Evolutionary conservation across 345 rosid genomes (phyloP), one percentile per base, ranked within the genome.

Genomic region (Acer saccharum): DNA sequence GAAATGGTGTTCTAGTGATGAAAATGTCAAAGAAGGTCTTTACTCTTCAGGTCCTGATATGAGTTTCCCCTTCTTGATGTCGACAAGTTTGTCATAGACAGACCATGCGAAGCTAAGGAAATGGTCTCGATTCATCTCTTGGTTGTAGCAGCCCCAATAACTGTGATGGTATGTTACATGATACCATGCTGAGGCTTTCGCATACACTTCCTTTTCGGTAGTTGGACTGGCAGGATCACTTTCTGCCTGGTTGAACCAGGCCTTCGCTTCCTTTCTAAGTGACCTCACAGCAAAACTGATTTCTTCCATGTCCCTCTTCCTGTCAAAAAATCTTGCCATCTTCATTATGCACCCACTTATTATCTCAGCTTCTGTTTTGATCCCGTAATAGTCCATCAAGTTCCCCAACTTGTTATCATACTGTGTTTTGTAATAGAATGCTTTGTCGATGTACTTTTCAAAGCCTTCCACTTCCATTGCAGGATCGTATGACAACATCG

Each of bases 391-490:
- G 39, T 83, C 86, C 89, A 86, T 84, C 46, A 71, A 78, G 63
- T 86, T 84, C 3, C 87, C 86, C 76, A 84, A 65, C 73, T 83
- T 76, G 72, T 29, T 74, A 76, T 88, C 89, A 76, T 84, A 84
- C 52, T 70, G 71, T 27, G 68, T 76, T 65, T 88, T 88, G 83
- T 79, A 74, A 60, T 65, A 63, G 54, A 82, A 69, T 7, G 89
- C 89, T 23, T 81, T 85, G 2, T 67, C 62, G 17, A 88, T 20
- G 74, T 80, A 81, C 25, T 79, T 61, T 76, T 76, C 75, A 57
- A 72, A 88, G 12, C 89, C 89, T 3, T 83, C 85, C 29, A 83
- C 88, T 69, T 81, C 84, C 89, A 86, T 81, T 5, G 83, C 91
- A n/a, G 41, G 62, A 58, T 88, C 91, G 71, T 83, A 88, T 27